Conservation (phyloP, 2,329 filamentous ascomycete species). For the Cephalotrichum gorgonifer region DNA sequence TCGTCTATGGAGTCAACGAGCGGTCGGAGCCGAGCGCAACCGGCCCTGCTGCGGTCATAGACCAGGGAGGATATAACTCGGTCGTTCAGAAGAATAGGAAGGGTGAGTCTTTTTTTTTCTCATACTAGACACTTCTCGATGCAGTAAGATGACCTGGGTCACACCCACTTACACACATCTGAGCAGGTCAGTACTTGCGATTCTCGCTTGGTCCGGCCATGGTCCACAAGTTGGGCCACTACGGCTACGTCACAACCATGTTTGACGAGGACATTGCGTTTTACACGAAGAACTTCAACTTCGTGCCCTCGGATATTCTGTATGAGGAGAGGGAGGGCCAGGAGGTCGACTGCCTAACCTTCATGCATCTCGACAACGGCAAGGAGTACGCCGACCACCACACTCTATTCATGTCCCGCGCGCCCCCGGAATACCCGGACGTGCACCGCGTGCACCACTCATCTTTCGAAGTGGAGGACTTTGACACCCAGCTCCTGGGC, state of each 20-base stretch:
- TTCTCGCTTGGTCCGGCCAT: conserved; percentile 20
- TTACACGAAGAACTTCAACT: conserved; percentile 29
- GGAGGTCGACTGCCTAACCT: conserved; percentile 22
- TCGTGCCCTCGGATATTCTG: conserved; percentile 23
- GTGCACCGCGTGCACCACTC: conserved; percentile 12
- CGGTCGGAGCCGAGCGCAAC: neutral
- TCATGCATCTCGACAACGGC: conserved; percentile 44
- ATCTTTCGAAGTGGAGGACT: conserved; percentile 41
- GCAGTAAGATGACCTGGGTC: too few relatives aligned
- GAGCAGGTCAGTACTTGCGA: conserved; percentile 19
- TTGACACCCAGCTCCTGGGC: conserved; percentile 49
- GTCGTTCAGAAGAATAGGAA: neutral
- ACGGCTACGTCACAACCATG: conserved; percentile 20
- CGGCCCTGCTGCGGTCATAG: neutral
- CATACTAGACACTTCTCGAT: too few relatives aligned
- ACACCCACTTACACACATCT: neutral
- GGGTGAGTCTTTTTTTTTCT: too few relatives aligned
- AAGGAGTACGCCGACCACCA: conserved; percentile 42
- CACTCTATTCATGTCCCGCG: conserved; percentile 34
- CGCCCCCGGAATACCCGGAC: conserved; percentile 5
- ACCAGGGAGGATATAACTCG: neutral
- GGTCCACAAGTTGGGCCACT: conserved; percentile 29
- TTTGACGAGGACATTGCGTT: conserved; percentile 22
- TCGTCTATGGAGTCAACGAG: neutral
- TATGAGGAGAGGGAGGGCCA: conserved; percentile 6